Conservation (phyloP, 2,329 filamentous ascomycete species). For the Didymella arachidicola region DNA sequence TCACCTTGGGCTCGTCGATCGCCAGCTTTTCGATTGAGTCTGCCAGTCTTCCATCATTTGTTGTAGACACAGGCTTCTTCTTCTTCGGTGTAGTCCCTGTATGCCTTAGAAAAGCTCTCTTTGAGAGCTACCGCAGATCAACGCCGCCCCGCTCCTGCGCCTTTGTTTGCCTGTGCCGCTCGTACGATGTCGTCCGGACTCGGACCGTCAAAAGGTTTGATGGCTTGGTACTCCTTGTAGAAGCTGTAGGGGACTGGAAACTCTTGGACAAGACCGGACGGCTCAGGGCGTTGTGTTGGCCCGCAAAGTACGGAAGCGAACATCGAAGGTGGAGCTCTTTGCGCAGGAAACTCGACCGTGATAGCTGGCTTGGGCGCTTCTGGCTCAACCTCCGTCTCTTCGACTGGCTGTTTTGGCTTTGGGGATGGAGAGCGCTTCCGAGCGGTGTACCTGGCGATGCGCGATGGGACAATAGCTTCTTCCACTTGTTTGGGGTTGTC, state of each 20-base stretch:
- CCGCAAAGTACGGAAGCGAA: slow-evolving; percentile 62
- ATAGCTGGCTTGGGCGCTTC: slow-evolving; percentile 32
- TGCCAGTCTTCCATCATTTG: slow-evolving; percentile 49
- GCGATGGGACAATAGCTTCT: slow-evolving; percentile 20
- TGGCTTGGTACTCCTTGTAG: slow-evolving; percentile 51
- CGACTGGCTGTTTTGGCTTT: slow-evolving; percentile 24
- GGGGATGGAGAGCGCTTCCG: slow-evolving; percentile 45
- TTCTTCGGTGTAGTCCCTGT: slow-evolving; percentile 42
- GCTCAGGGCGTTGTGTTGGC: slow-evolving; percentile 4
- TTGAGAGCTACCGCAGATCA: slow-evolving; percentile 29
- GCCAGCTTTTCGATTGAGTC: slow-evolving; percentile 58
- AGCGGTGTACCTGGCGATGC: slow-evolving; percentile 33
- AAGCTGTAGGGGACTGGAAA: slow-evolving; percentile 53
- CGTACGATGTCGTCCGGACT: slow-evolving; percentile 92
- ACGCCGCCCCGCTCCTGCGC: slow-evolving; percentile 50
- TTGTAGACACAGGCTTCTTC: slow-evolving; percentile 22
- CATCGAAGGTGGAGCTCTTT: slow-evolving; percentile 58
- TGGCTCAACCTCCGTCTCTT: slow-evolving; percentile 24
- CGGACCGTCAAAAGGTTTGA: slow-evolving; percentile 77
- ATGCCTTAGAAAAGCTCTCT: slow-evolving; percentile 32
- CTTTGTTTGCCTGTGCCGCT: slow-evolving; percentile 71
- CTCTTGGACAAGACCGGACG: slow-evolving; percentile 9
- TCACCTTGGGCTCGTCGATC: slow-evolving; percentile 63
- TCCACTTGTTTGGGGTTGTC: slow-evolving; percentile 8
- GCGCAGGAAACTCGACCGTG: slow-evolving; percentile 40